These are phyloP conservation scores for Boletus rubropictus DNA, from an alignment of 768 basidiomycete genomes.

Conservation along the genomic window DNA sequence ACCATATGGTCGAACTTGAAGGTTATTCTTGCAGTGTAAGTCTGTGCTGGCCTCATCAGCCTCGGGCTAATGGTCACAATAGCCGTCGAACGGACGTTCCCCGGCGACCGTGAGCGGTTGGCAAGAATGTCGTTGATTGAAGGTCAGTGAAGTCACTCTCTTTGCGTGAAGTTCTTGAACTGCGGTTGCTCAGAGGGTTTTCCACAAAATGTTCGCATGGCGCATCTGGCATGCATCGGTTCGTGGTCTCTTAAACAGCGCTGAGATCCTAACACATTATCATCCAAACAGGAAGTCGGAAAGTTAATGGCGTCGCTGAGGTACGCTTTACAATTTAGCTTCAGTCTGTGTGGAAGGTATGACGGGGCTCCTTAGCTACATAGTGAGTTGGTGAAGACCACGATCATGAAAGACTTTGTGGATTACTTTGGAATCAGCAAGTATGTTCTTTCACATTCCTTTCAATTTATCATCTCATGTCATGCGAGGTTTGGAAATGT, in stretches of 20 bases:
- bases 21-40: slow-evolving; percentile 64
- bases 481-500: slow-evolving; percentile 69
- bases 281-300: slow-evolving; percentile 52
- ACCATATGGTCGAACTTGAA: slow-evolving; percentile 1
- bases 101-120: slow-evolving; percentile 75
- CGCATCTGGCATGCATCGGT: slow-evolving; percentile 85
- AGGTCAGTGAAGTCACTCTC: slow-evolving; percentile 37
- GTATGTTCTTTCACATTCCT: slow-evolving; percentile 24
- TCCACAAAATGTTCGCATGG: slow-evolving; percentile 87
- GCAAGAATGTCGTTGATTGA: slow-evolving; percentile 90
- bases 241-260: slow-evolving; percentile 4
- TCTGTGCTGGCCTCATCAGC: not conserved
- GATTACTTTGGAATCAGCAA: slow-evolving; percentile 87
- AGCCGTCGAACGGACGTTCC: slow-evolving; percentile 88
- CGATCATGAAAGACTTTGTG: slow-evolving; percentile 87
- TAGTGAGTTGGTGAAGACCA: slow-evolving; percentile 79
- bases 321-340: slow-evolving; percentile 28
- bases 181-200: slow-evolving; percentile 53
- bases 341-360: not conserved
- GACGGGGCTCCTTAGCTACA: slow-evolving; percentile 51
- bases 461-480: slow-evolving; percentile 12
- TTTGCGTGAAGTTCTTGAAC: not conserved
- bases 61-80: slow-evolving; percentile 1
- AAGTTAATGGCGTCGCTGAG: slow-evolving; percentile 96
- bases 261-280: not conserved